phyloP scores from a whole-genome alignment of 2,329 filamentous ascomycete species.

The Thelonectria discophora region DNA sequence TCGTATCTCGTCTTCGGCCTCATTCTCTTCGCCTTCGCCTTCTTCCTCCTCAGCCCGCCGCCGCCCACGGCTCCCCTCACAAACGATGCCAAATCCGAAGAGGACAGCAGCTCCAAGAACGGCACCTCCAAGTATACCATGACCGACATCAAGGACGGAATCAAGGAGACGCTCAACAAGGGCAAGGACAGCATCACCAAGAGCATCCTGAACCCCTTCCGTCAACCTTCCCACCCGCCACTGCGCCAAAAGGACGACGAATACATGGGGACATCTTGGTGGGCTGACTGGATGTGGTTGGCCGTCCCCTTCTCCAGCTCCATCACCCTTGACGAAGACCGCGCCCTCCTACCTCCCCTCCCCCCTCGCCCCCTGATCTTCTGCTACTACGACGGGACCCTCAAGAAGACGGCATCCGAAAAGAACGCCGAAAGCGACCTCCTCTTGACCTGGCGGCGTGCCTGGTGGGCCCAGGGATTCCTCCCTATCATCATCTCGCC shows the following conservation, averaged over 20 bases:
- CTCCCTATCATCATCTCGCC: conserved; percentile 81
- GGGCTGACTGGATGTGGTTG: conserved; percentile 88
- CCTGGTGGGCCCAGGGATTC: conserved; percentile 97
- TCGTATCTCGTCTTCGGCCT: conserved; percentile 61
- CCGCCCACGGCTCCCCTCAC: conserved; percentile 58
- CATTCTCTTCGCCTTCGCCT: conserved; percentile 62
- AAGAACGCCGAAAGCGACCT: conserved; percentile 80
- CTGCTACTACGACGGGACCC: conserved; percentile 84
- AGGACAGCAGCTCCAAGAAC: conserved; percentile 49
- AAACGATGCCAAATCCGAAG: conserved; percentile 52
- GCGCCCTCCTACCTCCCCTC: conserved; percentile 83
- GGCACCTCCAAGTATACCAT: conserved; percentile 56
- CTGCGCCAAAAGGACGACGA: conserved; percentile 81
- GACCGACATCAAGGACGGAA: conserved; percentile 52
- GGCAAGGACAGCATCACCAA: conserved; percentile 52
- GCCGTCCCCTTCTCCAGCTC: conserved; percentile 84
- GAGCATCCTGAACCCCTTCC: conserved; percentile 71
- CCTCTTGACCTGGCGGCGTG: conserved; percentile 86
- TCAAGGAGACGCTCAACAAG: conserved; percentile 35
- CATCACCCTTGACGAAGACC: conserved; percentile 81
- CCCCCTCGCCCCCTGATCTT: conserved; percentile 78
- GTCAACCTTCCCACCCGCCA: conserved; percentile 74
- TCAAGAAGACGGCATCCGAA: conserved; percentile 68
- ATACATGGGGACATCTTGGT: conserved; percentile 82
- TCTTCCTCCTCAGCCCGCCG: conserved; percentile 60